Evolutionary conservation across 208 protist genomes (phyloP), one percentile per base, ranked within the genome.

Genomic region (Angomonas ambiguus): DNA sequence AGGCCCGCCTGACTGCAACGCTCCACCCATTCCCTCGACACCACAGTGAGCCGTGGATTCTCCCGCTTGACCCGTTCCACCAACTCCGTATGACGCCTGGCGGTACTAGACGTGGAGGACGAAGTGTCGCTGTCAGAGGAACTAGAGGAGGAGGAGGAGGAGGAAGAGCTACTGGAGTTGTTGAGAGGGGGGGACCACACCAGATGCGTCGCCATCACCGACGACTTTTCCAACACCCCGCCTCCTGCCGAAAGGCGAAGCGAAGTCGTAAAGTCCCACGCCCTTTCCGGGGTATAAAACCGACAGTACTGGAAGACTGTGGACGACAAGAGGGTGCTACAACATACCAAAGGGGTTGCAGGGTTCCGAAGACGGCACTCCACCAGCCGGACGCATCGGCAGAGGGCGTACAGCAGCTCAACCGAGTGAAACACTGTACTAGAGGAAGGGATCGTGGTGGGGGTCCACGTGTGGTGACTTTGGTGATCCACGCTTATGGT

Each of bases 291-390:
- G 0, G 62, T 32, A 41, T 56, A 86, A 62, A 94, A 91, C 34
- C 82, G 82, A 57, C 74, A 90, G 67, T 62, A 84, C 18, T 71
- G 49, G 41, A 94, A 88, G 4, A 94, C 34, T 0, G 59, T 71
- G n/a, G 68, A 58, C 20, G 62, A 65, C 31, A 68, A 78, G 16
- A 91, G 61, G 5, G 85, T 71, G 1, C 59, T 58, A 49, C 82
- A 88, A 53, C 74, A 69, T 8, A 25, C 49, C 6, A 25, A 30
- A 56, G 49, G 11, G 18, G 75, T 86, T 2, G 72, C 66, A n/a
- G 88, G 85, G 65, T 85, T 81, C n/a, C 85, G 80, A 30, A 92
- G 62, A 11, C 77, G 76, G 71, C 79, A 84, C 68, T 94, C 88
- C 20, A 77, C 76, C 22, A 90, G 73, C 0, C 74, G 63, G 11